A percentile compares a stretch with the other conserved stretches of the same genome.
phyloP scores from a whole-genome alignment of 495 filamentous ascomycete species.

The Trichoderma virens region DNA sequence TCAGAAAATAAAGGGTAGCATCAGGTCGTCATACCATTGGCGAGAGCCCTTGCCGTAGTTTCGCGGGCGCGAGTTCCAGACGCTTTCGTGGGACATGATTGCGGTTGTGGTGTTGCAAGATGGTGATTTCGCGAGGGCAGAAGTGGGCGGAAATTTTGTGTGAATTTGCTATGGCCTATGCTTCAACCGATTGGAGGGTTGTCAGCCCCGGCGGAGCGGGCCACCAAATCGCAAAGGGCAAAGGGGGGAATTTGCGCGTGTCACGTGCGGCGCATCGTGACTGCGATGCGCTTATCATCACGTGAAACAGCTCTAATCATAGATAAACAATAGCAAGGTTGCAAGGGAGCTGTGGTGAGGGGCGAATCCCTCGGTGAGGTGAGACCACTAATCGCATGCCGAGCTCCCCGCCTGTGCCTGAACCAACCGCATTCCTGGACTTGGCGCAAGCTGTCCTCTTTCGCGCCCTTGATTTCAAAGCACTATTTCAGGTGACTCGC shows the following conservation, averaged over 20 bases:
- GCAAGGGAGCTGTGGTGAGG: not conserved
- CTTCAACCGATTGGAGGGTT: conserved; percentile 11
- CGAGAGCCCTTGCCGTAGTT: conserved; percentile 93
- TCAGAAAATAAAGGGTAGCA: not conserved
- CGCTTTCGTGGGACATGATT: conserved; percentile 97
- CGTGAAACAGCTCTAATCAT: not conserved
- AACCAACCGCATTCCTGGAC: conserved; percentile 9
- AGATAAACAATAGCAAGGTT: not conserved
- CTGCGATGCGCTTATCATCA: conserved; percentile 7
- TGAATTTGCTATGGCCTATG: conserved; percentile 10
- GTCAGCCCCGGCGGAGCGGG: not conserved
- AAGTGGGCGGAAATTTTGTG: conserved; percentile 14
- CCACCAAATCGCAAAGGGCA: not conserved
- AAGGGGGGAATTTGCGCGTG: not conserved
- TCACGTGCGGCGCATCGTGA: not conserved
- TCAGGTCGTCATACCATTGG: conserved; percentile 57
- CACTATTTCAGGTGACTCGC: conserved; percentile 6
- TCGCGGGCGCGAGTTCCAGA: conserved; percentile 98
- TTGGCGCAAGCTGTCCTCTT: conserved; percentile 20
- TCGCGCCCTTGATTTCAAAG: conserved; percentile 21
- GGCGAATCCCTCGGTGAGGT: conserved; percentile 1
- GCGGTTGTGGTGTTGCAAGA: conserved; percentile 15
- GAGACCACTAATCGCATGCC: not conserved
- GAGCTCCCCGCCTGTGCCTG: conserved; percentile 1
- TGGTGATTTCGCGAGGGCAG: conserved; percentile 9